Conservation (phyloP, 202 grass and related monocot genomes). For the Alloteropsis angusta region DNA sequence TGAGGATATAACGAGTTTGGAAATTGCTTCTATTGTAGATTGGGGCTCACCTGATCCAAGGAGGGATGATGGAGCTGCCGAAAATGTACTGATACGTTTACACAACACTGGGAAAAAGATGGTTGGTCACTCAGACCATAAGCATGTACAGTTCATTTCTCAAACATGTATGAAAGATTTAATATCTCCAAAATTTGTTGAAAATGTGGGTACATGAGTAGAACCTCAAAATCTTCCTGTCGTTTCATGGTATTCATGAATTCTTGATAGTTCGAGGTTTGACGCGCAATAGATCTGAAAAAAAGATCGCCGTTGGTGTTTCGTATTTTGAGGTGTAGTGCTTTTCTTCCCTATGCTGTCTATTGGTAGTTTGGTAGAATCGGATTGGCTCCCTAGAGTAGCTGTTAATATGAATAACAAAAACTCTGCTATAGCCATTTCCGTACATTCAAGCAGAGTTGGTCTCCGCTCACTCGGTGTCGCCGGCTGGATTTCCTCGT, state of each 20-base stretch:
- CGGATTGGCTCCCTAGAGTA: too few species aligned
- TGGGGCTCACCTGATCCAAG: background rate
- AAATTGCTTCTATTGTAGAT: background rate
- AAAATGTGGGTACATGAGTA: background rate
- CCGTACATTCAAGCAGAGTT: too few species aligned
- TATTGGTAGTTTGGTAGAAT: too few species aligned
- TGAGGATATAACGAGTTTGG: background rate
- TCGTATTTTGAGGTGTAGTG: too few species aligned
- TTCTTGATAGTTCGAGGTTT: background rate
- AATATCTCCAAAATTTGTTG: background rate
- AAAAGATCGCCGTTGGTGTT: background rate
- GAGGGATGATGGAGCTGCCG: background rate
- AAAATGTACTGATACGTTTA: conserved; percentile 14
- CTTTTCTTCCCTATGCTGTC: too few species aligned
- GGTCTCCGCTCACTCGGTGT: background rate
- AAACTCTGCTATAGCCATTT: too few species aligned
- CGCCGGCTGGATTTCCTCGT: background rate
- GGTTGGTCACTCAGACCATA: background rate
- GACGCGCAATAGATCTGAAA: background rate
- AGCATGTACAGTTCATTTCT: conserved; percentile 18
- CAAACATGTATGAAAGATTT: conserved; percentile 13
- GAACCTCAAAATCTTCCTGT: background rate
- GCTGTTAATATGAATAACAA: too few species aligned
- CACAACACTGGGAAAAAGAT: background rate
- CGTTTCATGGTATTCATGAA: background rate